Evolutionary conservation across 2,329 filamentous ascomycete genomes (phyloP).

Genomic region (Verticillium zaregamsianum): DNA sequence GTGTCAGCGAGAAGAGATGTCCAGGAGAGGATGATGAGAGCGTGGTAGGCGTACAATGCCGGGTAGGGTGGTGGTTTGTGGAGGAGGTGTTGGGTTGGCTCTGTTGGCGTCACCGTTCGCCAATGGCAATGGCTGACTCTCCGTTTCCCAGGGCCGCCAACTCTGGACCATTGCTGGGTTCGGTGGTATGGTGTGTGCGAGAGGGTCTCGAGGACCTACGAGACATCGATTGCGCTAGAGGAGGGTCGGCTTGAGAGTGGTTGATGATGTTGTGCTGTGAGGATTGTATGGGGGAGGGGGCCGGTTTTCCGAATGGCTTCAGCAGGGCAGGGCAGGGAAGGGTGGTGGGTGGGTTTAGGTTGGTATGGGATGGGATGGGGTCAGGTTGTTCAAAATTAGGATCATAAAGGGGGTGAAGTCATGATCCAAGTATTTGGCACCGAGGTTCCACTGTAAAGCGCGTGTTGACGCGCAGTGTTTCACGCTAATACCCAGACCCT

Average conservation of each 20-base stretch:
- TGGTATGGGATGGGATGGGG: too few species aligned
- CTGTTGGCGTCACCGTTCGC: background rate
- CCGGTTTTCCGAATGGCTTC: background rate
- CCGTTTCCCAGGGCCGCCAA: constrained; percentile 1
- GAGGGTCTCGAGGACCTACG: background rate
- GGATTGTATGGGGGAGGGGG: background rate
- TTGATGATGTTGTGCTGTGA: background rate
- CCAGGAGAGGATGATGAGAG: background rate
- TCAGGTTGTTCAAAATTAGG: background rate
- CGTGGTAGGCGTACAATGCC: background rate
- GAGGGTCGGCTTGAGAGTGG: background rate
- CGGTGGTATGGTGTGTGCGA: background rate
- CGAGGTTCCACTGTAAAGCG: background rate
- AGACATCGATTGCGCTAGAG: background rate
- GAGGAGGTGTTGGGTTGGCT: background rate
- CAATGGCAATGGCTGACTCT: background rate
- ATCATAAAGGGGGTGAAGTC: background rate
- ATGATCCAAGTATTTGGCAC: background rate
- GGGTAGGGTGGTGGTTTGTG: background rate
- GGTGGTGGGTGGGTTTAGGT: background rate
- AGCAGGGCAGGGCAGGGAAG: background rate
- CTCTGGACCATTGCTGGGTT: background rate
- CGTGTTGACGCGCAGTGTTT: background rate
- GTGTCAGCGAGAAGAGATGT: background rate
- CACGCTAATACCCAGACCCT: background rate